phyloP scores from a whole-genome alignment of 495 filamentous ascomycete species.

The Penicillium roqueforti region DNA sequence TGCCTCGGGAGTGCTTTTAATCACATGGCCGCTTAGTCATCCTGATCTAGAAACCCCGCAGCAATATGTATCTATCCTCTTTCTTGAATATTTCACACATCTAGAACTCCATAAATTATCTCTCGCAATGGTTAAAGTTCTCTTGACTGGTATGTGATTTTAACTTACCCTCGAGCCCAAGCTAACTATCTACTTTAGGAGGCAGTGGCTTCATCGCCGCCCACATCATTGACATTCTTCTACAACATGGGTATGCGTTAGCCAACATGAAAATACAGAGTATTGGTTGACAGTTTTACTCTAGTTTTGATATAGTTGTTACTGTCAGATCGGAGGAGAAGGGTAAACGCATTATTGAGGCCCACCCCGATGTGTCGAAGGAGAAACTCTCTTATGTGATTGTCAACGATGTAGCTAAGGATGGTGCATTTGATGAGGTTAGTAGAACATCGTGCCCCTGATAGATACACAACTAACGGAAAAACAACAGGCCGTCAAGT shows the following conservation, averaged over 20 bases:
- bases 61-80: neutral
- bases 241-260: slow-evolving; percentile 50
- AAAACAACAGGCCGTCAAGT: slow-evolving; percentile 53
- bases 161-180: neutral
- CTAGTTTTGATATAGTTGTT: slow-evolving; percentile 68
- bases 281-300: slow-evolving; percentile 4
- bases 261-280: neutral
- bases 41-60: no score
- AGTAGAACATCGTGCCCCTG: neutral
- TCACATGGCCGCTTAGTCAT: no score
- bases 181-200: slow-evolving; percentile 34
- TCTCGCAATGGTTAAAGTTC: slow-evolving; percentile 39
- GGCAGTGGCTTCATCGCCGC: slow-evolving; percentile 73
- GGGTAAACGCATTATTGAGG: slow-evolving; percentile 65
- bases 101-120: neutral
- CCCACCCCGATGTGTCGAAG: slow-evolving; percentile 55
- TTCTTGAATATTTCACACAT: neutral
- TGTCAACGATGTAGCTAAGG: slow-evolving; percentile 76
- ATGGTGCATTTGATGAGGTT: slow-evolving; percentile 72
- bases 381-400: slow-evolving; percentile 70
- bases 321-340: slow-evolving; percentile 81
- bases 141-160: slow-evolving; percentile 36
- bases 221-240: slow-evolving; percentile 72
- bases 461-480: neutral
- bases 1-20: no score